Evolutionary conservation across 2,329 filamentous ascomycete genomes (phyloP).

Genomic region (Sporothrix pseudoabietina): DNA sequence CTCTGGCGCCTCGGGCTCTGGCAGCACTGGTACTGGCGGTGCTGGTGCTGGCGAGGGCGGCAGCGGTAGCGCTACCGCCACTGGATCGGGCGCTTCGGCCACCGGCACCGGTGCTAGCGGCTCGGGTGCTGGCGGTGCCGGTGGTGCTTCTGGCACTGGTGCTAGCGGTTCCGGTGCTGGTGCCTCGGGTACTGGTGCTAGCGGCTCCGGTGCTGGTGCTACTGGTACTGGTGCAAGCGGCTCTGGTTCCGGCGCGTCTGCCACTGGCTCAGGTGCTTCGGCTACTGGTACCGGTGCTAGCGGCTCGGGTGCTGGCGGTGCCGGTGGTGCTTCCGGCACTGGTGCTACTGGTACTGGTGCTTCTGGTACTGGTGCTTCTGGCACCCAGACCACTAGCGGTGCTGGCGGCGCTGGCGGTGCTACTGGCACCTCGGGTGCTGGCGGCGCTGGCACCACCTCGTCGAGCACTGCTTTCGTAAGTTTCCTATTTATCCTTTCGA

Average conservation of each 20-base stretch:
- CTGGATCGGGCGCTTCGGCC: conserved; percentile 31
- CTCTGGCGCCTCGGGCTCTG: conserved; percentile 20
- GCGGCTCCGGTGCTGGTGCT: not conserved
- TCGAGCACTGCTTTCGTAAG: conserved; percentile 39
- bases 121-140: conserved; percentile 8
- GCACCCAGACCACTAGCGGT: conserved; percentile 32
- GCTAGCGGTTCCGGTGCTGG: conserved; percentile 18
- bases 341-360: not conserved
- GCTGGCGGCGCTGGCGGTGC: conserved; percentile 24
- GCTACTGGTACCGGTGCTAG: conserved; percentile 21
- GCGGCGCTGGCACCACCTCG: not conserved
- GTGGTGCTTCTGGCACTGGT: conserved; percentile 28
- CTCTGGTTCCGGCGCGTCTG: conserved; percentile 24
- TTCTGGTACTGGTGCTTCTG: not conserved
- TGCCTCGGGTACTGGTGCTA: conserved; percentile 14
- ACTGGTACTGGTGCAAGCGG: conserved; percentile 26
- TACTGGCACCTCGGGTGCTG: not conserved
- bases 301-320: conserved; percentile 1
- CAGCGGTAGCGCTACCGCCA: conserved; percentile 34
- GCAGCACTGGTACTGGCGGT: conserved; percentile 26
- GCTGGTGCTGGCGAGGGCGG: conserved; percentile 23
- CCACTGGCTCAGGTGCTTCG: conserved; percentile 34
- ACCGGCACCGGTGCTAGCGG: conserved; percentile 3
- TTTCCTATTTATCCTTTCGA: not conserved
- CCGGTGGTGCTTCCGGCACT: not conserved